Percentiles rank a stretch among this genome's conserved stretches.
These are phyloP conservation scores for Vachellia pachyceras DNA, from an alignment of 306 rosid species.

Conservation along the genomic window DNA sequence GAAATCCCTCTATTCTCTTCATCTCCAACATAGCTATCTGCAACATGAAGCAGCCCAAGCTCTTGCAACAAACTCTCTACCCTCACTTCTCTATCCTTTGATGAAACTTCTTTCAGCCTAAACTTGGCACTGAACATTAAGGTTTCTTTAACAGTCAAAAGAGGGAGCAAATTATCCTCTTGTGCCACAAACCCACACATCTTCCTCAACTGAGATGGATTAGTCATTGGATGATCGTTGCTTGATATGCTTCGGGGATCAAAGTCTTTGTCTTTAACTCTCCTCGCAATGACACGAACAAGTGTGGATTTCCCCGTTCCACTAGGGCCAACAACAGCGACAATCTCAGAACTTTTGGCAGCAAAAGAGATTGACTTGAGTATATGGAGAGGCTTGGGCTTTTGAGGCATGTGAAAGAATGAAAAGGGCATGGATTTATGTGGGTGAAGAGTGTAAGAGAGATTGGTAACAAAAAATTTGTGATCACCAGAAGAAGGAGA, in stretches of 20 bases:
- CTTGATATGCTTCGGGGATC: slow-evolving; percentile 58
- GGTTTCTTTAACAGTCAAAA: slow-evolving; percentile 85
- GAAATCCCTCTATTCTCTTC: slow-evolving; percentile 64
- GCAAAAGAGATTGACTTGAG: slow-evolving; percentile 80
- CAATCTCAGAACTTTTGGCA: slow-evolving; percentile 73
- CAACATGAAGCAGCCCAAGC: slow-evolving; percentile 78
- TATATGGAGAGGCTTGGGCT: slow-evolving; percentile 55
- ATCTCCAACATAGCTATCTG: slow-evolving; percentile 76
- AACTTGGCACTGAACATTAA: slow-evolving; percentile 76
- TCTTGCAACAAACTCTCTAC: slow-evolving; percentile 77
- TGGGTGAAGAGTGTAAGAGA: slow-evolving; percentile 62
- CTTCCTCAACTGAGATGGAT: slow-evolving; percentile 68
- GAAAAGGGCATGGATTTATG: slow-evolving; percentile 45
- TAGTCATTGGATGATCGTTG: slow-evolving; percentile 56
- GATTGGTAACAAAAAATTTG: slow-evolving; percentile 58
- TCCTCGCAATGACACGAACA: slow-evolving; percentile 64
- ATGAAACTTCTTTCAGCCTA: slow-evolving; percentile 60
- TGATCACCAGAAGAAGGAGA: neutral
- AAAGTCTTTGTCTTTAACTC: slow-evolving; percentile 57
- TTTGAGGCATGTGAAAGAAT: slow-evolving; percentile 44
- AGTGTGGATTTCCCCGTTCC: slow-evolving; percentile 94
- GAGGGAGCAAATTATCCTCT: slow-evolving; percentile 84
- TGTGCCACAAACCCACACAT: slow-evolving; percentile 85
- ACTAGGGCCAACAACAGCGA: slow-evolving; percentile 88
- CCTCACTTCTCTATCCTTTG: slow-evolving; percentile 58